Base-by-base conservation (phyloP, 2,329 filamentous ascomycete species). In the Phialophora tarda region DNA sequence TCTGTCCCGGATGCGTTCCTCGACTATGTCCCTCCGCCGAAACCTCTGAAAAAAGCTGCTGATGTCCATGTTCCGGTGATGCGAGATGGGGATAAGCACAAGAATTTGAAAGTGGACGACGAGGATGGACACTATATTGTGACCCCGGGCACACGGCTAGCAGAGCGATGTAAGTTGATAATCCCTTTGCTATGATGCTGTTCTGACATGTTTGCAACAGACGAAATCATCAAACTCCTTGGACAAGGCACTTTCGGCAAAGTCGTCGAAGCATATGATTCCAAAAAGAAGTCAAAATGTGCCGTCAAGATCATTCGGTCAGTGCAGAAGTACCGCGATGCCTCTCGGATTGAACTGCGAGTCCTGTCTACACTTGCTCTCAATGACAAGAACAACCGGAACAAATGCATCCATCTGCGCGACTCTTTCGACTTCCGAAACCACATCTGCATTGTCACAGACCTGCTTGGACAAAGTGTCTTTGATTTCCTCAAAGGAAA, bases 211-310 rank as follows among this genome's bases (percentile, higher is more conserved):
- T n/a, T 41, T 21, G 12, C 28, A 51, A 32, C 72, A 97, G 93
- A 98, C 78, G 88, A 91, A 81, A 94, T 99, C 73, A 84, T 90
- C 68, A 93, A 92, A 73, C 85, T 98, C 30, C 89, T 99, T 12
- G 95, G 95, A 24, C 95, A 99, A 80, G 95, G 95, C 70, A 99
- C 95, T 0, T 99, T 99, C 77, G 95, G 95, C 75, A 99, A 99
- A 79, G 95, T 99, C 17, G 95, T 99, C 21, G 91, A 97, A 78
- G 95, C 95, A 60, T 89, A 87, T 73, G 95, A 99, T 77, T 87
- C 87, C 67, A 86, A 86, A 73, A 89, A 88, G 69, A 89, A 89
- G 67, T 85, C 85, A 72, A 92, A 93, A 77, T 96, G 96, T 72
- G 95, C 95, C 38, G 92, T 99, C 79, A 99, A 99, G 79, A 96